Base-by-base conservation (phyloP, 306 rosid species). In the Ochetophila trinervis region DNA sequence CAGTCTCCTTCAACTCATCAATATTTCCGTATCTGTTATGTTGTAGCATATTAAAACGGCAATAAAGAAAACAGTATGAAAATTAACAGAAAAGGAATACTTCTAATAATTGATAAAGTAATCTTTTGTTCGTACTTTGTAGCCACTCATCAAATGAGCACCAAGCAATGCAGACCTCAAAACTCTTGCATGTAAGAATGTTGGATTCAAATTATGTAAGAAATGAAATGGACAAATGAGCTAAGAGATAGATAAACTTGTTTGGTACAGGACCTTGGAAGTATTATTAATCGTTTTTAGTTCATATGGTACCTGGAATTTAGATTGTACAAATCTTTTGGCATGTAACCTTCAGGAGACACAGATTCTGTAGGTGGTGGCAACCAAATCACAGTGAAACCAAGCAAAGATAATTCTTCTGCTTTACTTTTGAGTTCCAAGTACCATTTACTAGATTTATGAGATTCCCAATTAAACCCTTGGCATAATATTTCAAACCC, bases 351-450 rank as follows among this genome's bases (percentile, higher is more conserved):
- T 79, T 93, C 91, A 15, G 91, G 91, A 60, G 99, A 86, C 72
- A 94, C 88, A 65, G 99, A 90, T 40, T 90, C 96, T n/a, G 99
- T 93, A 23, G 99, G 99, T 20, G 97, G 97, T 45, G 99, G 99
- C 60, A 93, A 79, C 99, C 99, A 93, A 68, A 94, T 71, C 66
- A 90, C 89, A 37, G 96, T 86, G 64, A 90, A 84, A 76, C 99
- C 99, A 75, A 87, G 73, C 40, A 94, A 74, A 49, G 96, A 65
- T 63, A 94, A 70, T 48, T 81, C 87, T 56, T 84, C 74, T 68
- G 85, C 89, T 76, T 82, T 88, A 70, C 80, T 84, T 84, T 88
- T 76, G 75, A 94, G 87, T 75, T 86, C 91, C 82, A 73, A 36
- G 82, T 88, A 94, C 97, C 99, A 94, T 81, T 78, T 84, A 73